Percentiles rank a stretch among this genome's conserved stretches.
Evolutionary conservation across 306 rosid species (phyloP).

Genomic region (Quercus aquifolioides): DNA sequence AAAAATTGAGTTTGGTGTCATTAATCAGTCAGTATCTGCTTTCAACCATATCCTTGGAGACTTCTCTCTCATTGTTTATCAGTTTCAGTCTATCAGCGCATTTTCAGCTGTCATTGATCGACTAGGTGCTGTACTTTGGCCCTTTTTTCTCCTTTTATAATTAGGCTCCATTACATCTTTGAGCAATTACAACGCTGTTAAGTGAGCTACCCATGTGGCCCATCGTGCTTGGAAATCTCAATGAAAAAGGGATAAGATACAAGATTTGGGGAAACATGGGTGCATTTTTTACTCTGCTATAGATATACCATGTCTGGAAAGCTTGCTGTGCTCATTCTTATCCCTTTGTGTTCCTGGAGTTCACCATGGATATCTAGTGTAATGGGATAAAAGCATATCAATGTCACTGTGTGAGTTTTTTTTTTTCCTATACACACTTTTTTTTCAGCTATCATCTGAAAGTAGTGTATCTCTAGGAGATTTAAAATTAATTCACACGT

Average conservation of each 20-base stretch:
- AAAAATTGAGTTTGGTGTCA: constrained; percentile 95
- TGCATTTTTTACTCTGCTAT: constrained; percentile 8
- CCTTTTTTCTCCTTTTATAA: constrained; percentile 14
- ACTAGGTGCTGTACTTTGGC: constrained; percentile 55
- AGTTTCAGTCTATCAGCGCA: constrained; percentile 89
- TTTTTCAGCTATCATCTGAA: neutral
- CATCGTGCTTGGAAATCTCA: neutral
- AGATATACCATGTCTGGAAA: neutral
- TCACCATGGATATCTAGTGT: neutral
- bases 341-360: neutral
- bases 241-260: neutral
- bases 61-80: constrained; percentile 87
- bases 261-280: neutral
- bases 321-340: neutral
- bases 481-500: neutral
- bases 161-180: neutral
- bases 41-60: constrained; percentile 93
- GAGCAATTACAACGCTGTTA: neutral
- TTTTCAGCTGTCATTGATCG: constrained; percentile 97
- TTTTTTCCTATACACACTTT: neutral
- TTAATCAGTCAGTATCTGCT: constrained; percentile 95
- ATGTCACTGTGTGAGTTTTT: neutral
- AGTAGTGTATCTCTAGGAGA: neutral
- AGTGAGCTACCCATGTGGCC: neutral
- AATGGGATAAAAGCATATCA: neutral